Evolutionary conservation across 1,284 basidiomycete species (phyloP).

Genomic region (Leucoagaricus sp.): DNA sequence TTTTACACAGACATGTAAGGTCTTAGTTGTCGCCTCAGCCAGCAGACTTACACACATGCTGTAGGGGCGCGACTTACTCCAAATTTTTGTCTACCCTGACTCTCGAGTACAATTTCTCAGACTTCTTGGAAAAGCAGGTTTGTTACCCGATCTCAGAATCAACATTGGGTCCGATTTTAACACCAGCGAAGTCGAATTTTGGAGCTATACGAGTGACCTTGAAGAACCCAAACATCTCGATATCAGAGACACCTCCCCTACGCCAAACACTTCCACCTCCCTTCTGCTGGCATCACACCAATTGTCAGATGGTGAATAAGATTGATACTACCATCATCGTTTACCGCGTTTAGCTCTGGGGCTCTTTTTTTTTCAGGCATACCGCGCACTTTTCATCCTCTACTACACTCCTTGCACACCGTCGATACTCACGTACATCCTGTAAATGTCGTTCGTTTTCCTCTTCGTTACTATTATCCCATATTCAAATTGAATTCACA

Average conservation of each 20-base stretch:
- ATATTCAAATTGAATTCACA: not conserved
- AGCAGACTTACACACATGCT: constrained; percentile 10
- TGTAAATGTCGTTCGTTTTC: not conserved
- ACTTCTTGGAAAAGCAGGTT: constrained; percentile 47
- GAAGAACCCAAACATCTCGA: constrained; percentile 4
- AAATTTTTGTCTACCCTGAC: constrained; percentile 67
- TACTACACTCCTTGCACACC: not conserved
- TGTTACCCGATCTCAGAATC: constrained; percentile 42
- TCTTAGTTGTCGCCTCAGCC: constrained; percentile 19
- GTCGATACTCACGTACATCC: constrained; percentile 2
- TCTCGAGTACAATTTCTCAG: constrained; percentile 63
- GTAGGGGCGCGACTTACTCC: constrained; percentile 58
- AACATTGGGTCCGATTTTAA: constrained; percentile 31
- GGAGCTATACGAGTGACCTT: constrained; percentile 47
- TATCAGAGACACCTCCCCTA: not conserved
- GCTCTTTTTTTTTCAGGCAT: too few relatives aligned
- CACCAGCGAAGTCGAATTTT: constrained; percentile 47
- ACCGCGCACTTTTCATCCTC: not conserved
- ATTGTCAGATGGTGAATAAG: not conserved
- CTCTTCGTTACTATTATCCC: not conserved
- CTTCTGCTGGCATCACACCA: too few relatives aligned
- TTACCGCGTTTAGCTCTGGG: too few relatives aligned
- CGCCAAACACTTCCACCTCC: not conserved
- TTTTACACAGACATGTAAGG: constrained; percentile 64
- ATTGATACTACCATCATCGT: too few relatives aligned